Evolutionary conservation across 306 rosid genomes (phyloP).

Genomic region (Alnus glutinosa): DNA sequence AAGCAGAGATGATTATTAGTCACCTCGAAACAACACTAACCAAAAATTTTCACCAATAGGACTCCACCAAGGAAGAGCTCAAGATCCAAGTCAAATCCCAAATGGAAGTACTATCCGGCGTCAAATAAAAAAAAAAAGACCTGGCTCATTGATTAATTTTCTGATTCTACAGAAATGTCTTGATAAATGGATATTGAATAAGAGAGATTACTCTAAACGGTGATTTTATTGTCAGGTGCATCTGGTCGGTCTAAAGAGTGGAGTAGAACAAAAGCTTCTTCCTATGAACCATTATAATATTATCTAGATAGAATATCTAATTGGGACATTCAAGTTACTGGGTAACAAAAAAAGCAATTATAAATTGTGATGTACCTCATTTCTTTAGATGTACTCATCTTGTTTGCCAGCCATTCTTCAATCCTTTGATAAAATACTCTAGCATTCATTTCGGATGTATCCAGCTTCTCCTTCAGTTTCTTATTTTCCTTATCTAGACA

Average conservation of each 20-base stretch:
- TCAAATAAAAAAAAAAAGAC: not conserved
- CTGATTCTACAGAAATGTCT: not conserved
- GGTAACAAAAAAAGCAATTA: slow-evolving; percentile 8
- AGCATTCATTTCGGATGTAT: slow-evolving; percentile 39
- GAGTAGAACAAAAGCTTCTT: slow-evolving; percentile 3
- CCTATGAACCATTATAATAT: slow-evolving; percentile 1
- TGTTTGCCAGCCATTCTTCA: slow-evolving; percentile 59
- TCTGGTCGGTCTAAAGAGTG: slow-evolving; percentile 10
- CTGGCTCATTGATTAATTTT: not conserved
- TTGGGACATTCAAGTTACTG: slow-evolving; percentile 14
- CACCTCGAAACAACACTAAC: not conserved
- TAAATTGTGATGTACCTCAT: slow-evolving; percentile 46
- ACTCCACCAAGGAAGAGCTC: not conserved
- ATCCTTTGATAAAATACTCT: slow-evolving; percentile 55
- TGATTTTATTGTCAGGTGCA: not conserved
- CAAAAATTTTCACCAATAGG: not conserved
- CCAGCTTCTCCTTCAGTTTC: slow-evolving; percentile 55
- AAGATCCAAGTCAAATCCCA: not conserved
- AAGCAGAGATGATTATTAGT: not conserved
- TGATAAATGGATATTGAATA: not conserved
- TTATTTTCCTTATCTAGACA: slow-evolving; percentile 56
- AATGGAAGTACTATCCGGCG: not conserved
- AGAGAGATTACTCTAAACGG: not conserved
- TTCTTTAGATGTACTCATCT: slow-evolving; percentile 32
- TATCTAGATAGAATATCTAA: slow-evolving; percentile 1